phyloP scores from a whole-genome alignment of 306 rosid genomes.

The Mimosa pudica region DNA sequence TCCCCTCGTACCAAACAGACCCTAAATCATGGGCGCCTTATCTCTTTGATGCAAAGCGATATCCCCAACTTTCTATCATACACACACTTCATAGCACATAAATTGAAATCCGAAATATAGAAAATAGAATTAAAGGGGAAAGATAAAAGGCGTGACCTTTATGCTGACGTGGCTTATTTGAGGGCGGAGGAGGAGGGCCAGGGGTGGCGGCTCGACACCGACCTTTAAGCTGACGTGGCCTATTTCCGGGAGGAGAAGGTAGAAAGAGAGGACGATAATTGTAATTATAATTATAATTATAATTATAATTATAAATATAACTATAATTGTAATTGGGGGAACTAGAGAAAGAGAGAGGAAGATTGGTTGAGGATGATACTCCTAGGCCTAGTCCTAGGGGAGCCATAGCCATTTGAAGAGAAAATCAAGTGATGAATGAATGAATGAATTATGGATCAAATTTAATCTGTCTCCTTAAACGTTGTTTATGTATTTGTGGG shows the following conservation, averaged over 20 bases:
- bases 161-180: constrained; percentile 30
- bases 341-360: constrained; percentile 14
- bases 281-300: too few relatives aligned
- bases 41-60: not conserved
- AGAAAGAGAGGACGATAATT: constrained; percentile 34
- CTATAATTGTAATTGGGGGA: not conserved
- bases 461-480: too few relatives aligned
- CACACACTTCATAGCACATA: not conserved
- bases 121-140: too few relatives aligned
- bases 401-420: constrained; percentile 44
- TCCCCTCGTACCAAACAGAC: too few relatives aligned
- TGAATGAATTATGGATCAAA: too few relatives aligned
- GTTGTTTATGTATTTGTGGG: too few relatives aligned
- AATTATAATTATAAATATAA: too few relatives aligned
- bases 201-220: constrained; percentile 53
- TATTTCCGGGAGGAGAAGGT: constrained; percentile 21
- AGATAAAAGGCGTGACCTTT: constrained; percentile 13
- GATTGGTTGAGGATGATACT: not conserved
- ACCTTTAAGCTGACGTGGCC: not conserved
- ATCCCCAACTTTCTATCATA: not conserved
- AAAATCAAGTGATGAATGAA: not conserved
- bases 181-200: constrained; percentile 54
- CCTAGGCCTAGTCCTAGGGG: too few relatives aligned
- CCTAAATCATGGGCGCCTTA: constrained; percentile 19
- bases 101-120: not conserved